Evolutionary conservation across 1,284 basidiomycete genomes (phyloP).

Genomic region (Tilletia caries): DNA sequence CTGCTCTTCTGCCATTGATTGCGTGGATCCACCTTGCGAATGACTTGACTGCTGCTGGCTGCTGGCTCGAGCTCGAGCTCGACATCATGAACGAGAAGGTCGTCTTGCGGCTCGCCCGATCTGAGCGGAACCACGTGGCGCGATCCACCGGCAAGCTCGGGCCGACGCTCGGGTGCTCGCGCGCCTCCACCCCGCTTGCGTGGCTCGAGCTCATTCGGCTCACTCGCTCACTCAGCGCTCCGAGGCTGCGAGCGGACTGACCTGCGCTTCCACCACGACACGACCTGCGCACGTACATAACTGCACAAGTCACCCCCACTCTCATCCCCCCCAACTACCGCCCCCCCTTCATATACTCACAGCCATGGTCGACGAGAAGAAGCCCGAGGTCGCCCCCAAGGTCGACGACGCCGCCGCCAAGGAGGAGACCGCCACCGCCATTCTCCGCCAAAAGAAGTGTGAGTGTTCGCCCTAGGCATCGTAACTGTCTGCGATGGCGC

Average conservation of each 20-base stretch:
- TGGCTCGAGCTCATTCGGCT: too few species aligned
- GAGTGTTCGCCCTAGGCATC: conserved; percentile 13
- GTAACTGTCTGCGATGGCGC: background rate
- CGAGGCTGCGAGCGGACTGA: too few species aligned
- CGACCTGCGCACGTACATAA: too few species aligned
- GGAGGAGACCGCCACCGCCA: conserved; percentile 51
- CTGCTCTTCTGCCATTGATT: conserved; percentile 5
- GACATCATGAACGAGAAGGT: background rate
- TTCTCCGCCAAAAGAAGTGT: conserved; percentile 50
- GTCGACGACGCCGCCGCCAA: conserved; percentile 14
- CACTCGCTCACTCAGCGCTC: too few species aligned
- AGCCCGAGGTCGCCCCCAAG: conserved; percentile 5
- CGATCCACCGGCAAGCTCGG: background rate
- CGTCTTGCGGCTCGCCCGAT: background rate
- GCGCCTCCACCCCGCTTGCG: background rate
- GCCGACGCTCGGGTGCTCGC: background rate
- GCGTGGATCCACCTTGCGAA: background rate
- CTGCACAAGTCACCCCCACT: too few species aligned
- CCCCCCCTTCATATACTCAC: background rate
- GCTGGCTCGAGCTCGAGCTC: background rate
- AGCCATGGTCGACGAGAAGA: conserved; percentile 1
- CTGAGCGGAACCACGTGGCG: background rate
- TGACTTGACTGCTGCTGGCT: too few species aligned
- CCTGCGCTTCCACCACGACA: background rate
- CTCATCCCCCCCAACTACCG: too few species aligned